Conservation (phyloP, 257 asterid genomes). For the Lycium ferocissimum region DNA sequence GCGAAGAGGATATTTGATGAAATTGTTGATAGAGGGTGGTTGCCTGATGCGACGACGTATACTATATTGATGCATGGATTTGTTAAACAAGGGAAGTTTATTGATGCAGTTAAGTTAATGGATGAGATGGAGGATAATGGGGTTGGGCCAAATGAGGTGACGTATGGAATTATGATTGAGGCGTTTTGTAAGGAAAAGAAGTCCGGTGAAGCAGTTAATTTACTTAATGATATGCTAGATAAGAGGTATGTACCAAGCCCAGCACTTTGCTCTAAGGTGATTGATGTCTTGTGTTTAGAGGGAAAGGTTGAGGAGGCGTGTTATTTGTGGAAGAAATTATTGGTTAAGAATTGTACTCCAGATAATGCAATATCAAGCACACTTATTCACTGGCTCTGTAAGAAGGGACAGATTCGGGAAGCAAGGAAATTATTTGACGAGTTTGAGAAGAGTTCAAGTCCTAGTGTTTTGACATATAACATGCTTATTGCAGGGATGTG, state of each 20-base stretch:
- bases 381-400: conserved; percentile 83
- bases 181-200: conserved; percentile 79
- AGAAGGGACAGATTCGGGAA: conserved; percentile 72
- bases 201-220: conserved; percentile 76
- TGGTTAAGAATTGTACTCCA: conserved; percentile 79
- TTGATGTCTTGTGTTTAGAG: conserved; percentile 75
- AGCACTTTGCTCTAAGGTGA: conserved; percentile 72
- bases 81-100: conserved; percentile 68
- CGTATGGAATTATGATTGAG: conserved; percentile 82
- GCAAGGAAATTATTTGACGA: conserved; percentile 83
- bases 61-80: conserved; percentile 92
- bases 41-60: conserved; percentile 87
- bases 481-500: conserved; percentile 88
- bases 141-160: conserved; percentile 83
- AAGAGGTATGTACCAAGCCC: conserved; percentile 72
- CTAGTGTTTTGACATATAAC: conserved; percentile 81
- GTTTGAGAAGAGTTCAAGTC: conserved; percentile 75
- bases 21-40: conserved; percentile 76
- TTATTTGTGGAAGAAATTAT: conserved; percentile 67
- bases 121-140: conserved; percentile 92
- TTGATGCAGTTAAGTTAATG: conserved; percentile 82
- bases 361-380: conserved; percentile 76
- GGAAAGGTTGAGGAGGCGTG: conserved; percentile 81
- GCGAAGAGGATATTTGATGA: conserved; percentile 77
- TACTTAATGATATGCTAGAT: conserved; percentile 83